A percentile compares a stretch with the other conserved stretches of the same genome.
These are phyloP conservation scores for Monosporascus sp. DNA, from an alignment of 2,329 filamentous ascomycete genomes.

Conservation along the genomic window DNA sequence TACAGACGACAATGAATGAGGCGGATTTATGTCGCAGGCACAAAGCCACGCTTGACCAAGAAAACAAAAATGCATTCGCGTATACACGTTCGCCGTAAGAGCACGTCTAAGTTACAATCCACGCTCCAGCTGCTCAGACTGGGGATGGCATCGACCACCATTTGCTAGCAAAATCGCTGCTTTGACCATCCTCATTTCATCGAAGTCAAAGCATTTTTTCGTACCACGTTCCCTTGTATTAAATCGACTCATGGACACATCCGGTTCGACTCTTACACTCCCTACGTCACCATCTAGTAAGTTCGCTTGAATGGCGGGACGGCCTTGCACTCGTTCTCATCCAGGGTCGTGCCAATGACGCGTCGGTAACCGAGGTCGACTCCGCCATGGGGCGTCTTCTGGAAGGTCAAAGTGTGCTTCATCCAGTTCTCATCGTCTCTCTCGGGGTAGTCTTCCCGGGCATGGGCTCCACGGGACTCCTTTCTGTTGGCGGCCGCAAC, in stretches of 20 bases:
- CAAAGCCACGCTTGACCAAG: background rate
- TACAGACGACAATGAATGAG: too few relatives aligned
- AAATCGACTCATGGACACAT: background rate
- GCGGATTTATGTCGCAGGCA: too few relatives aligned
- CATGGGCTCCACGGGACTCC: constrained; percentile 95
- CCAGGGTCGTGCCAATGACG: constrained; percentile 77
- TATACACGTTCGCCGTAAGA: background rate
- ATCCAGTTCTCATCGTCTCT: constrained; percentile 96
- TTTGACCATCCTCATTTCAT: background rate
- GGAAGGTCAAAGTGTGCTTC: constrained; percentile 98
- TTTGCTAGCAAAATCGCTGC: background rate
- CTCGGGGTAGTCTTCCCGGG: constrained; percentile 92
- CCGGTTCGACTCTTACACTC: constrained; percentile 4
- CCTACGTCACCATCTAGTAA: constrained; percentile 51
- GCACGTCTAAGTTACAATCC: background rate
- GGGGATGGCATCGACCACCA: background rate
- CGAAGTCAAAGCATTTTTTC: background rate
- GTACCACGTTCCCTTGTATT: background rate
- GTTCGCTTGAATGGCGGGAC: constrained; percentile 95
- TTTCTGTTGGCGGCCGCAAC: constrained; percentile 86
- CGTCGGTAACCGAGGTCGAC: constrained; percentile 81
- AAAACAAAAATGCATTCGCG: background rate
- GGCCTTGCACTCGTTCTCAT: constrained; percentile 92
- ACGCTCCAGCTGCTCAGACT: background rate
- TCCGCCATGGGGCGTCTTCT: constrained; percentile 85